Evolutionary conservation across 2,329 filamentous ascomycete species (phyloP).

Genomic region (Trichoderma sp.): DNA sequence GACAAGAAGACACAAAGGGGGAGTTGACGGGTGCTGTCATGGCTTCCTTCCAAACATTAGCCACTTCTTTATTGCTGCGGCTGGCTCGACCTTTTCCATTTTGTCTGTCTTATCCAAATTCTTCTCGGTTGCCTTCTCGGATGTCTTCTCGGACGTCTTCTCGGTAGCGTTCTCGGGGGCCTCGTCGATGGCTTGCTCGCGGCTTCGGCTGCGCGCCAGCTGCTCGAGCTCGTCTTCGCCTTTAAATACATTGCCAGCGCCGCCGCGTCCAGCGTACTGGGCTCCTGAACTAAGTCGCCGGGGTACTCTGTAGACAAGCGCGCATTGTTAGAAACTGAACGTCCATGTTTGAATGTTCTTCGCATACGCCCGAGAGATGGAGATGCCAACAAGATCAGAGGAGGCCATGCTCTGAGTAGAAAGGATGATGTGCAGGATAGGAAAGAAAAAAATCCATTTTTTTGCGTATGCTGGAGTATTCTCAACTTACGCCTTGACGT

Average conservation of each 20-base stretch:
- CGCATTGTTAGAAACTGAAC: conserved; percentile 23
- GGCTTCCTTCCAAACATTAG: conserved; percentile 20
- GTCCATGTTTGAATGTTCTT: no score
- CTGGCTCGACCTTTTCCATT: conserved; percentile 29
- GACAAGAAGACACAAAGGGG: background rate
- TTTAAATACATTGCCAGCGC: conserved; percentile 71
- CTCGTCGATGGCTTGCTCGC: conserved; percentile 44
- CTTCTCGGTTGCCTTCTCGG: conserved; percentile 5
- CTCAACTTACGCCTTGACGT: conserved; percentile 69
- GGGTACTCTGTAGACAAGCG: conserved; percentile 47
- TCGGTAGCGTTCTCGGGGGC: conserved; percentile 25
- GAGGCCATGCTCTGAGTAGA: background rate
- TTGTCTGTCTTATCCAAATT: conserved; percentile 27
- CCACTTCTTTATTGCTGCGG: conserved; percentile 16
- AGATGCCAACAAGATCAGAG: background rate
- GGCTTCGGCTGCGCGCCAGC: conserved; percentile 37
- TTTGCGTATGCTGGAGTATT: background rate
- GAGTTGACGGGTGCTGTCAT: background rate
- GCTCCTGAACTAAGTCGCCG: conserved; percentile 62
- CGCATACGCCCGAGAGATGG: background rate
- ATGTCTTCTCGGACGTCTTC: background rate
- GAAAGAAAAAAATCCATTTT: background rate
- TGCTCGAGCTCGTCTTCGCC: conserved; percentile 46
- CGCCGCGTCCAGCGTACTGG: conserved; percentile 73
- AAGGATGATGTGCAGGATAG: background rate